A percentile compares a stretch with the other conserved stretches of the same genome.
Conservation (phyloP, 495 filamentous ascomycete genomes). For the Filosporella fistucella region DNA sequence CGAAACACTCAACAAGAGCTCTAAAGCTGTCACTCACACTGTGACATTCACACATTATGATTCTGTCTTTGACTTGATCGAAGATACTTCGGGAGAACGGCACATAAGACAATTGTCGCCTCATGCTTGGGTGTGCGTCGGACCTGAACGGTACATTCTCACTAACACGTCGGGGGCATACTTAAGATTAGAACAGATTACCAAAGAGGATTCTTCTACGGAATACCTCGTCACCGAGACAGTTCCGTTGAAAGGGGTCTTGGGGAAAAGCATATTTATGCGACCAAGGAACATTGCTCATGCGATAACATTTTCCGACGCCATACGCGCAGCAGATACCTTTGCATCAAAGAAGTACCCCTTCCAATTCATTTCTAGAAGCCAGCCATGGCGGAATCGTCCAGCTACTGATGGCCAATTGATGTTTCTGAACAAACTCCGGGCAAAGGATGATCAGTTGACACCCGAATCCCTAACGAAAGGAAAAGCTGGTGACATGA, state of each 20-base stretch:
- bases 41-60: slow-evolving; percentile 86
- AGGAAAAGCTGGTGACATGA: slow-evolving; percentile 85
- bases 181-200: slow-evolving; percentile 55
- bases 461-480: slow-evolving; percentile 58
- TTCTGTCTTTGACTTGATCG: slow-evolving; percentile 79
- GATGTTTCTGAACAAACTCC: slow-evolving; percentile 63
- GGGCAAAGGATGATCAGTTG: slow-evolving; percentile 50
- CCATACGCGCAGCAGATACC: slow-evolving; percentile 78
- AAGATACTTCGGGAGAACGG: slow-evolving; percentile 70
- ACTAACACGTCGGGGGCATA: slow-evolving; percentile 48
- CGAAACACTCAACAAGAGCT: not conserved
- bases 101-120: slow-evolving; percentile 73
- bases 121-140: slow-evolving; percentile 76
- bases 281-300: slow-evolving; percentile 60
- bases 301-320: slow-evolving; percentile 57
- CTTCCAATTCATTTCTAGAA: slow-evolving; percentile 47
- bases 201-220: slow-evolving; percentile 12
- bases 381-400: slow-evolving; percentile 60
- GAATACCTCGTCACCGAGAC: slow-evolving; percentile 19
- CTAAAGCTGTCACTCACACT: slow-evolving; percentile 17
- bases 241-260: slow-evolving; percentile 20
- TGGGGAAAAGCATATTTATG: slow-evolving; percentile 50
- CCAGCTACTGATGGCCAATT: slow-evolving; percentile 69
- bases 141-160: slow-evolving; percentile 60
- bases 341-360: slow-evolving; percentile 64